Base-by-base conservation (phyloP, 2,329 filamentous ascomycete species). In the Fusarium devonianum region DNA sequence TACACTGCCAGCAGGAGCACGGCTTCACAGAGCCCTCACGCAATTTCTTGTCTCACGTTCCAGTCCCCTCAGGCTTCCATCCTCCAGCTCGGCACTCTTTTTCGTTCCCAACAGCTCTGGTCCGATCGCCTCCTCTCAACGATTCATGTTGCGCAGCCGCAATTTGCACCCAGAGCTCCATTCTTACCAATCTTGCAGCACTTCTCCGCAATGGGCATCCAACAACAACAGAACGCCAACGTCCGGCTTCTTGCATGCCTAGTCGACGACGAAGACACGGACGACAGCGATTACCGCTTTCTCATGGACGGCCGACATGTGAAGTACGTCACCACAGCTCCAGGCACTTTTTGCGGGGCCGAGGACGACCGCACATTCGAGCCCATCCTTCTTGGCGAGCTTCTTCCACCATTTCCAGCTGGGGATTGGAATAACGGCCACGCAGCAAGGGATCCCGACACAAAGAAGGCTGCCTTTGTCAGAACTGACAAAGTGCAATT, bases 271-370 rank as follows among this genome's bases (percentile, higher is more conserved):
- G 61, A 63, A 1, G 63, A 63, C 40, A 48, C 17, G 1, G 11
- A 53, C 21, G 49, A 65, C 14, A 65, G 67, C 49, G 59, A 66
- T 30, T 67, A 68, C 35, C 64, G 63, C 37, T 67, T 68, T 43
- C 49, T 68, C 3, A 41, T 67, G 39, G 57, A 66, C 13, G 49
- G 41, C 9, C 38, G 56, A 40, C 49, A 62, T 29, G 56, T 63
- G 0, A 67, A 67, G 47, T 70, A 67, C 43, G 17, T 65, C 9
- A 18, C 53, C 25, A 64, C 56, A 22, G 64, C 49, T 4, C 60
- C 63, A 32, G 58, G 62, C 19, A 55, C 55, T 12, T 65, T 69
- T 53, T 40, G 48, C 49, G 44, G 54, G 28, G 46, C 53, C 26
- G 54, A 61, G 32, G 54, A 65, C 13, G 56, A 66, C 52, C 62